Evolutionary conservation across 2,329 filamentous ascomycete species (phyloP), one percentile per base, ranked within the genome.

Genomic region (Claviceps pazoutovae): DNA sequence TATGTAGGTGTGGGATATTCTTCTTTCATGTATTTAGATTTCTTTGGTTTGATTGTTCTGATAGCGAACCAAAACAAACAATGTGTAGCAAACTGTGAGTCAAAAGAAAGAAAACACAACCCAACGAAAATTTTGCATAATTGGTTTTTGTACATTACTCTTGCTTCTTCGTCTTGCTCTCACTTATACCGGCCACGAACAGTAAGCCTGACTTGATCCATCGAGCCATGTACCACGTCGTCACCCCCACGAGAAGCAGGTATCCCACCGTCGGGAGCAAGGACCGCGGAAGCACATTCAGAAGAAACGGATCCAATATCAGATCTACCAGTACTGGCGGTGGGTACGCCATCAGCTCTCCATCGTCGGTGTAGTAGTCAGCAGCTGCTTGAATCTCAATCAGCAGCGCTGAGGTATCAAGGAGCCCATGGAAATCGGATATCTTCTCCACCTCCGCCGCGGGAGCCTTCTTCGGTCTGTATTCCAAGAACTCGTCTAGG

Each of bases 281-380:
- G 4, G 89, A 95, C 49, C 74, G 74, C 13, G 93, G 93, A 50
- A 97, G 74, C 16, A 89, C 62, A 69, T 94, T 93, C 61, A 83
- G 69, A 42, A 94, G 55, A 62, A 84, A 97, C 0, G 89, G 89
- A 66, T 97, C 93, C 23, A 98, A 78, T 60, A 96, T 86, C 66
- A 82, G 68, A 59, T 98, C 91, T 49, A 84, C 84, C 50, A 81
- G 71, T 4, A 97, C 88, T 0, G 82, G 79, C 2, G 83, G 83
- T 14, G 87, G 84, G 55, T 75, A 61, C 48, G 72, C 68, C 91
- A 97, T 97, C 60, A 95, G 75, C 1, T 75, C 75, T 55, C 72
- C 68, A 63, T 95, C 78, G 53, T 80, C 75, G 11, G 86, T 85
- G 67, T 86, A 94, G 71, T 91, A 98, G 60, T 94, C 88, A 46